Percentiles rank a stretch among this genome's conserved stretches.
Evolutionary conservation across 2,329 filamentous ascomycete genomes (phyloP).

Genomic region (Fusarium sp.): DNA sequence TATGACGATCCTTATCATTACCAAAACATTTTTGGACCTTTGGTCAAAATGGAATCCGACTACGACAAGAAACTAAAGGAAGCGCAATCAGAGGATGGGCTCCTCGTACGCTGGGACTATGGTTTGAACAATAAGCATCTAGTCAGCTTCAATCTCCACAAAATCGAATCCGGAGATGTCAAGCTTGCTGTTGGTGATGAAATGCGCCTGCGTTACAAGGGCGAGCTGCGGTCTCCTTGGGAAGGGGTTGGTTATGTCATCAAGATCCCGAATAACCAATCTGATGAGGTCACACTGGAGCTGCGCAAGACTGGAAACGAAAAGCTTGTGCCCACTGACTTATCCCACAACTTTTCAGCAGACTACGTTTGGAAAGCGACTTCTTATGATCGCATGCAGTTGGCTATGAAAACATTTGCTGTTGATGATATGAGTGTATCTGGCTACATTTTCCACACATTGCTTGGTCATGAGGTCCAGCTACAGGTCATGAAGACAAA

Average conservation of each 20-base stretch:
- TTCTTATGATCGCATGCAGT: constrained; percentile 98
- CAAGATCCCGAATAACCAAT: constrained; percentile 99
- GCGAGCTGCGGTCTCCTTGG: constrained; percentile 91
- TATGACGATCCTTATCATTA: constrained; percentile 99
- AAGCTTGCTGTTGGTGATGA: constrained; percentile 98
- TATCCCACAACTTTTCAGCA: constrained; percentile 96
- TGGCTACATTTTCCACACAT: constrained; percentile 97
- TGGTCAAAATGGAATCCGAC: constrained; percentile 99
- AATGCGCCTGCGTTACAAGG: constrained; percentile 97
- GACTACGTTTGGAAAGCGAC: constrained; percentile 99
- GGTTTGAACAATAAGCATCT: constrained; percentile 98
- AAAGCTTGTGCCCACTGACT: constrained; percentile 94
- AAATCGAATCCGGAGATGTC: constrained; percentile 96
- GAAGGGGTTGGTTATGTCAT: constrained; percentile 98
- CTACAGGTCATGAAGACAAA: constrained; percentile 95
- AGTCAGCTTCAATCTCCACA: constrained; percentile 93
- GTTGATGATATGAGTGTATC: constrained; percentile 98
- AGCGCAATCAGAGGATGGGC: constrained; percentile 94
- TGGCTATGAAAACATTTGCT: constrained; percentile 99
- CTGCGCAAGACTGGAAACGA: constrained; percentile 94
- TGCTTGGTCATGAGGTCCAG: constrained; percentile 94
- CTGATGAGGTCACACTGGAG: constrained; percentile 95
- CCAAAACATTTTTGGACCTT: constrained; percentile 96
- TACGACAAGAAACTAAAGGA: constrained; percentile 99
- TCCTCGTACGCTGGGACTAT: constrained; percentile 93